These are phyloP conservation scores for Cyberlindnera amylophila DNA, from an alignment of 805 yeast species.

Conservation along the genomic window DNA sequence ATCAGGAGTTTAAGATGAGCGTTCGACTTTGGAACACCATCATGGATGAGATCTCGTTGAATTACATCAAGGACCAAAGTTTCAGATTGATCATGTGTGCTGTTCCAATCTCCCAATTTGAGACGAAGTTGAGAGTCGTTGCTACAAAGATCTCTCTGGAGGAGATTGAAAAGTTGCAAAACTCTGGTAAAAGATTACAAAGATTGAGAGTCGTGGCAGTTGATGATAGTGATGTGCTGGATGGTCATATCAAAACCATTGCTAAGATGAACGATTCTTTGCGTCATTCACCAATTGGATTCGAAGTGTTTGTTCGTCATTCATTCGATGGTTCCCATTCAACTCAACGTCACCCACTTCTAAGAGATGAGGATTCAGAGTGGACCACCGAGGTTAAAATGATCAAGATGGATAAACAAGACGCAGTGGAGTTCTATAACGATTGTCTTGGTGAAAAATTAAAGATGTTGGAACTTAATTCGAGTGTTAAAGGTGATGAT, in stretches of 20 bases:
- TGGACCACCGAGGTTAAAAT: constrained; percentile 35
- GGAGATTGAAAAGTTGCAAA: constrained; percentile 26
- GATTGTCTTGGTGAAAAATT: constrained; percentile 26
- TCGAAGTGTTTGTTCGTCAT: constrained; percentile 35
- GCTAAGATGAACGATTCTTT: constrained; percentile 20
- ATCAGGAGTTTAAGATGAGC: constrained; percentile 62
- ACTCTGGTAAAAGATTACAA: constrained; percentile 16
- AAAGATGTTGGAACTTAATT: constrained; percentile 24
- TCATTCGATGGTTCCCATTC: constrained; percentile 31
- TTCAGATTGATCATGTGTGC: constrained; percentile 34
- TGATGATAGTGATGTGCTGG: constrained; percentile 11
- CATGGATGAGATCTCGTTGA: constrained; percentile 35
- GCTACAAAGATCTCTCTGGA: constrained; percentile 31
- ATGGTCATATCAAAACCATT: constrained; percentile 19
- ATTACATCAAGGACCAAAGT: constrained; percentile 31
- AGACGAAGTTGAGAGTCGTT: constrained; percentile 31
- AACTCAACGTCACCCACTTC: constrained; percentile 23
- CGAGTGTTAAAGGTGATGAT: constrained; percentile 17
- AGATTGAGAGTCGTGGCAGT: constrained; percentile 6
- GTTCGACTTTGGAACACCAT: constrained; percentile 47
- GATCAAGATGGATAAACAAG: constrained; percentile 20
- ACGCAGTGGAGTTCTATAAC: constrained; percentile 20
- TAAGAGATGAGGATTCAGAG: constrained; percentile 18
- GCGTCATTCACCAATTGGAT: constrained; percentile 33
- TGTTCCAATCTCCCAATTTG: constrained; percentile 12